Percentiles rank a stretch among this genome's conserved stretches.
Conservation (phyloP, 768 basidiomycete species). For the Sistotremastrum niveocremeum region DNA sequence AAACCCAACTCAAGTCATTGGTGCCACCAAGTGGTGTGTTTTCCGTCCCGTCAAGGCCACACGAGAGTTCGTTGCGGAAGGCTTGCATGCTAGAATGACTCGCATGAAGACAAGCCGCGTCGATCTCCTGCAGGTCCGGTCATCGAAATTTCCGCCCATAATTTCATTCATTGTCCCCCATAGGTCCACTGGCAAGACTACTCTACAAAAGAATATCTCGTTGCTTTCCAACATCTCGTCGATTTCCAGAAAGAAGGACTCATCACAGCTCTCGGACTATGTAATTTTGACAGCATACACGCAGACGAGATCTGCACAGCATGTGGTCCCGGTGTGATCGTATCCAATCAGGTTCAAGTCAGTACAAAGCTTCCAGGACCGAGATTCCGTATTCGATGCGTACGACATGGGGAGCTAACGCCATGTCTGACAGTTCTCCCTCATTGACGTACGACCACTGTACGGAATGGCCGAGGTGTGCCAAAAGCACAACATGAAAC, state of each 20-base stretch:
- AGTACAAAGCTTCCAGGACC: slow-evolving; percentile 1
- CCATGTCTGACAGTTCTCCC: slow-evolving; percentile 43
- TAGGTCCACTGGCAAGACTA: slow-evolving; percentile 79
- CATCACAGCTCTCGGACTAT: slow-evolving; percentile 57
- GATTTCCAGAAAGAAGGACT: slow-evolving; percentile 46
- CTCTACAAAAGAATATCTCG: slow-evolving; percentile 33
- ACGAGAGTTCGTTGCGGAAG: slow-evolving; percentile 42
- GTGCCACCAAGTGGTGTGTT: slow-evolving; percentile 82
- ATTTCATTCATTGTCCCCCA: not conserved
- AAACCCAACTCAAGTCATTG: slow-evolving; percentile 32
- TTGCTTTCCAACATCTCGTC: slow-evolving; percentile 35
- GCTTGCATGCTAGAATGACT: slow-evolving; percentile 53
- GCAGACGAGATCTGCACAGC: slow-evolving; percentile 73
- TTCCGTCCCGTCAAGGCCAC: slow-evolving; percentile 43
- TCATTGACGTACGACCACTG: slow-evolving; percentile 67
- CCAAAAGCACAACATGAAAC: slow-evolving; percentile 53
- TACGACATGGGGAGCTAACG: not conserved
- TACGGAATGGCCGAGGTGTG: slow-evolving; percentile 71
- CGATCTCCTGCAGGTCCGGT: slow-evolving; percentile 58
- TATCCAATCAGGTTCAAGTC: slow-evolving; percentile 79
- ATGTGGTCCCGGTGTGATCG: slow-evolving; percentile 54
- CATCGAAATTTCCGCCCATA: slow-evolving; percentile 1
- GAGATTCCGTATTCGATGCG: not conserved
- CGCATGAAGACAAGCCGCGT: slow-evolving; percentile 47
- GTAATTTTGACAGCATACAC: slow-evolving; percentile 66